Conservation (phyloP, 2,329 filamentous ascomycete species). For the Pseudocercospora crystallina region DNA sequence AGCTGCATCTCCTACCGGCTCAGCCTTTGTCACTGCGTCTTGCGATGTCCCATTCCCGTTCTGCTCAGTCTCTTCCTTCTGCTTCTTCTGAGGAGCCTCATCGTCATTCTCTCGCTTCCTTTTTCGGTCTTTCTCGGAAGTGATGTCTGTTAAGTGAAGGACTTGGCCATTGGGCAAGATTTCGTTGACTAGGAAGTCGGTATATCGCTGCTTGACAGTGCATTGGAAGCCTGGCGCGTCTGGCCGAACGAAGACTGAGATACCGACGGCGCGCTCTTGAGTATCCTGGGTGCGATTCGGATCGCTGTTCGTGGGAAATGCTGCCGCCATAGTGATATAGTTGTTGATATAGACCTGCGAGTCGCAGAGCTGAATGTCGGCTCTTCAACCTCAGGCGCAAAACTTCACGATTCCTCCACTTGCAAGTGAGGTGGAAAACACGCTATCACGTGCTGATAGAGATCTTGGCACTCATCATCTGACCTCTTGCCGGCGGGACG, state of each 20-base stretch:
- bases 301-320: too few species aligned
- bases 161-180: constrained; percentile 74
- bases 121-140: constrained; percentile 22
- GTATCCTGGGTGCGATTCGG: constrained; percentile 20
- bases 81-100: constrained; percentile 19
- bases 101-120: constrained; percentile 22
- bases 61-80: constrained; percentile 6
- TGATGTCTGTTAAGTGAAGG: constrained; percentile 63
- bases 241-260: constrained; percentile 62
- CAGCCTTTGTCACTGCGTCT: neutral
- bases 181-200: constrained; percentile 91
- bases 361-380: too few species aligned
- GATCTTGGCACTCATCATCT: too few species aligned
- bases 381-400: too few species aligned
- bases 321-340: too few species aligned
- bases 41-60: constrained; percentile 1
- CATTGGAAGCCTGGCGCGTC: constrained; percentile 61
- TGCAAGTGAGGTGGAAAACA: too few species aligned
- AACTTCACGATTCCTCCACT: too few species aligned
- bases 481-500: too few species aligned
- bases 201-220: constrained; percentile 74
- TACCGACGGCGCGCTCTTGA: constrained; percentile 54
- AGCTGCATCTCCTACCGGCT: neutral
- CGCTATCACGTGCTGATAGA: too few species aligned
- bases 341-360: too few species aligned